Evolutionary conservation across 805 yeast species (phyloP).

Genomic region (Metschnikowia borealis): DNA sequence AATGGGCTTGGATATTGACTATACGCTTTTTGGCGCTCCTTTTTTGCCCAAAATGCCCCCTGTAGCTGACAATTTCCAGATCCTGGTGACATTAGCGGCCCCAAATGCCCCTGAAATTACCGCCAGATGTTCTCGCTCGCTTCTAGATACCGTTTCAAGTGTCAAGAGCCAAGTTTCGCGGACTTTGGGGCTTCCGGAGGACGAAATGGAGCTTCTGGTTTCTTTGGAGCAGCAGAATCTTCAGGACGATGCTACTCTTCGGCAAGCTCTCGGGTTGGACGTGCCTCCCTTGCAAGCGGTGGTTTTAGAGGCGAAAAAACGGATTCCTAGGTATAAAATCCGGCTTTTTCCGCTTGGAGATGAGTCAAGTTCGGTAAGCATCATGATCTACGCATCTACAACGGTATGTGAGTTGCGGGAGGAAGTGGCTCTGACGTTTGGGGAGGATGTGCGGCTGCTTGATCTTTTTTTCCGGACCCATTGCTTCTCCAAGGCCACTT

Average conservation of each 20-base stretch:
- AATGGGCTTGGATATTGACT: conserved; percentile 21
- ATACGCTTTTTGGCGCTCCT: conserved; percentile 18
- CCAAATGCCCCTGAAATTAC: conserved; percentile 1
- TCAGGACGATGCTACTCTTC: conserved; percentile 10
- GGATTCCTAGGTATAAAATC: not conserved
- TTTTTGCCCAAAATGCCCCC: conserved; percentile 25
- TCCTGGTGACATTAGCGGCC: conserved; percentile 8
- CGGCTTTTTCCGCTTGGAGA: not conserved
- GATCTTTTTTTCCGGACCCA: conserved; percentile 3
- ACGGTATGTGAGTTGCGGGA: conserved; percentile 4
- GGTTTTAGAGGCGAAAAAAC: not conserved
- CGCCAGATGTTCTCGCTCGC: conserved; percentile 18
- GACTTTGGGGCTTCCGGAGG: conserved; percentile 2
- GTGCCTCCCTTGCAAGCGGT: conserved; percentile 26
- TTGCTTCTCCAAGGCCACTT: conserved; percentile 5
- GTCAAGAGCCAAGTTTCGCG: conserved; percentile 20
- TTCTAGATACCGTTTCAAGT: conserved; percentile 18
- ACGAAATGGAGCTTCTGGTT: not conserved
- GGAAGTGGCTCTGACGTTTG: not conserved
- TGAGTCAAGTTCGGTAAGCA: not conserved
- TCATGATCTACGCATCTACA: not conserved
- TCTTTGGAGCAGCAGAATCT: not conserved
- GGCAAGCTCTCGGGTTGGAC: conserved; percentile 21
- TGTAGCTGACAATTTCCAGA: conserved; percentile 22
- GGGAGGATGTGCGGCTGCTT: not conserved